Evolutionary conservation across 2,329 filamentous ascomycete genomes (phyloP).

Genomic region (Hypoxylon sp.): DNA sequence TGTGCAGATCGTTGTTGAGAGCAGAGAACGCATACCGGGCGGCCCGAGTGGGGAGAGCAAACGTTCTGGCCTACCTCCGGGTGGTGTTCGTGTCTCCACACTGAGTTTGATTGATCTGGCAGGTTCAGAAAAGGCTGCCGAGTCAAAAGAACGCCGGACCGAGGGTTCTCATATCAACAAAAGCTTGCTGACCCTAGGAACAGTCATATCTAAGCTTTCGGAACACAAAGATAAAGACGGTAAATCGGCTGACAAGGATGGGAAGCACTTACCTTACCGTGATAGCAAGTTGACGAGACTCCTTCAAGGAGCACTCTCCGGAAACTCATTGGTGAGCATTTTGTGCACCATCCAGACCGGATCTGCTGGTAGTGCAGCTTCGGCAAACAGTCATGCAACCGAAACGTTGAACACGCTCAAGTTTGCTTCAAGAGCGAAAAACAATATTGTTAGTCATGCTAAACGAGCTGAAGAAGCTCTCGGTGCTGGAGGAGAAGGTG

Average conservation of each 20-base stretch:
- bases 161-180: constrained; percentile 99
- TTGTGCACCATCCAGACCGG: constrained; percentile 96
- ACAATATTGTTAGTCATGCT: constrained; percentile 96
- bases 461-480: constrained; percentile 94
- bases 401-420: constrained; percentile 98
- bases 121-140: constrained; percentile 94
- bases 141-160: constrained; percentile 91
- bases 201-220: constrained; percentile 93
- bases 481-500: constrained; percentile 84
- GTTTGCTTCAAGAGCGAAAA: constrained; percentile 96
- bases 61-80: constrained; percentile 79
- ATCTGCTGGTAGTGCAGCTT: constrained; percentile 78
- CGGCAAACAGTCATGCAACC: constrained; percentile 80
- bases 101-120: constrained; percentile 96
- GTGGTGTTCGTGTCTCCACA: constrained; percentile 94
- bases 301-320: constrained; percentile 91
- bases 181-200: constrained; percentile 93
- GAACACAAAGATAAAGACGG: constrained; percentile 87
- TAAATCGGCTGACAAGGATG: constrained; percentile 82
- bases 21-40: constrained; percentile 83
- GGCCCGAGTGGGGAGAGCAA: constrained; percentile 70
- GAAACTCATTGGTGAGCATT: constrained; percentile 95
- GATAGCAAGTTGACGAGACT: constrained; percentile 97
- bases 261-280: constrained; percentile 93
- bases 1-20: constrained; percentile 98